Evolutionary conservation across 73 alveolate species (phyloP), one percentile per base, ranked within the genome.

Genomic region (Paraurostyla sp.): DNA sequence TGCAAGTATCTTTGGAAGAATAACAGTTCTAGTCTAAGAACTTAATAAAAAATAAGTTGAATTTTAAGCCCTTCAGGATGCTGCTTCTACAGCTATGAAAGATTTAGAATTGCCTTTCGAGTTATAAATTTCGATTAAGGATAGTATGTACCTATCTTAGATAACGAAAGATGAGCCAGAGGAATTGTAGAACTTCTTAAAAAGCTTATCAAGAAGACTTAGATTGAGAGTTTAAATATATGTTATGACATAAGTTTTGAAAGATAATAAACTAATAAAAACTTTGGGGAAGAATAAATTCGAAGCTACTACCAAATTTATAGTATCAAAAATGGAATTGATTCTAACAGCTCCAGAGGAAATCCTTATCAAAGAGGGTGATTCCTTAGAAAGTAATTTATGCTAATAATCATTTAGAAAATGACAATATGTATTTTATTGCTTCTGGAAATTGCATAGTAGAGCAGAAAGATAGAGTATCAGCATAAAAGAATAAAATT

Each of bases 1-100:
- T 22, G 96, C 96, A 18, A 63, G 60, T 51, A 86, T 86, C 1
- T 57, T 91, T 45, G 93, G 96, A 1, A 85, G 59, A 22, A 75
- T 91, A 15, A 84, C 93, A 0, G 96, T 85, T 7, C 30, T 91
- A 0, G 76, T 91, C 3, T 25, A 25, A 38, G 60, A 73, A 48
- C 76, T 91, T 4, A 85, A 68, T 27, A 56, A 57, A 57, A 82
- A 82, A 33, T 40, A 40, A 33, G 30, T 32, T 20, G 32, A 59
- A 46, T 36, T 82, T 43, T 45, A 33, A 82, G 91, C 32, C 29
- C 25, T 68, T 16, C 22, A 29, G 22, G 90, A 80, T 43, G 83
- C 82, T 3, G 84, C 90, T 9, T 6, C 58, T 68, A 80, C 78
- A 25, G 60, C 90, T 18, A 80, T 80, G 90, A 56, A 36, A 6